Conservation (phyloP, 768 basidiomycete species). For the Tubosaeta sp. region DNA sequence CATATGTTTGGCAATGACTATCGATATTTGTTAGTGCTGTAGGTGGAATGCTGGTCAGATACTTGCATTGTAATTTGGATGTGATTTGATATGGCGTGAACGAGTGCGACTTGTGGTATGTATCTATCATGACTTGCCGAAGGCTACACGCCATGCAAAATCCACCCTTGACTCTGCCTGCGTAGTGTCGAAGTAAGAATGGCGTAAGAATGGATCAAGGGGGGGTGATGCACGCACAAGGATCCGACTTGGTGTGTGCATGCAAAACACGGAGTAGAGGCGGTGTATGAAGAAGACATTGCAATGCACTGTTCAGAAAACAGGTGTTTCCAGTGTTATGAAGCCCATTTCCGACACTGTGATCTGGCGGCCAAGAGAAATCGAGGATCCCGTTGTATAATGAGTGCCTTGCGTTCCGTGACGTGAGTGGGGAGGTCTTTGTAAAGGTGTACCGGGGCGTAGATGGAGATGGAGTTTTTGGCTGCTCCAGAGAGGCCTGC, state of each 20-base stretch:
- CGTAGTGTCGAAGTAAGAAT: constrained; percentile 7
- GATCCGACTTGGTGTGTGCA: constrained; percentile 43
- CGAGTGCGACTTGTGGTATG: constrained; percentile 42
- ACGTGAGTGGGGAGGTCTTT: constrained; percentile 24
- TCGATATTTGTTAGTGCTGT: constrained; percentile 3
- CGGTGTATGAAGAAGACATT: constrained; percentile 90
- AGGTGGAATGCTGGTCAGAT: background rate
- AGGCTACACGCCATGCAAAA: constrained; percentile 85
- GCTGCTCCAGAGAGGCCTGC: constrained; percentile 16
- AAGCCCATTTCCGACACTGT: constrained; percentile 56
- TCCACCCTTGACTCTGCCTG: constrained; percentile 39
- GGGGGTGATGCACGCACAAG: constrained; percentile 47
- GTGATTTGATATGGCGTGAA: constrained; percentile 67
- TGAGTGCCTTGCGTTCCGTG: constrained; percentile 31
- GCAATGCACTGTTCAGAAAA: constrained; percentile 91
- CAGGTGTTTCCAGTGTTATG: constrained; percentile 92
- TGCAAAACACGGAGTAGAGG: constrained; percentile 67
- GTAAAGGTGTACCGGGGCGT: constrained; percentile 25
- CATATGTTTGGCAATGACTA: constrained; percentile 91
- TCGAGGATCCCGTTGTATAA: constrained; percentile 56
- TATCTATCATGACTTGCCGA: constrained; percentile 49
- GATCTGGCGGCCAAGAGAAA: constrained; percentile 54
- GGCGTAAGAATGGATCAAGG: background rate
- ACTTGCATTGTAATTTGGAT: constrained; percentile 65
- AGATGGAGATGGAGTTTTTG: constrained; percentile 22